Evolutionary conservation across 805 yeast genomes (phyloP).

Genomic region (Saturnispora halmiae): DNA sequence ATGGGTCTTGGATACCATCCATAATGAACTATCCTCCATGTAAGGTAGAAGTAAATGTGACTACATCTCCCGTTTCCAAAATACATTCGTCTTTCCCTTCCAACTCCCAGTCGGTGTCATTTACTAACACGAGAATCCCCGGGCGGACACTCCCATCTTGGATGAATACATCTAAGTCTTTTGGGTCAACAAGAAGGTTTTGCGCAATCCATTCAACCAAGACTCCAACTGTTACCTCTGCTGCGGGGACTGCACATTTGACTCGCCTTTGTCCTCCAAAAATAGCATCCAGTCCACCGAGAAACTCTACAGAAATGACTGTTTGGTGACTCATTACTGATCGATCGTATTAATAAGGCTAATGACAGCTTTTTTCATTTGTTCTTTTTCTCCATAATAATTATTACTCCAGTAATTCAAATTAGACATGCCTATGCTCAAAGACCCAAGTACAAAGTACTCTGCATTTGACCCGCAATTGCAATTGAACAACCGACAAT

Average conservation of each 20-base stretch:
- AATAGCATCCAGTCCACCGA: slow-evolving; percentile 80
- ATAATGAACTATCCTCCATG: slow-evolving; percentile 79
- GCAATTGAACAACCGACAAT: slow-evolving; percentile 52
- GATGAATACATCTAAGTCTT: slow-evolving; percentile 64
- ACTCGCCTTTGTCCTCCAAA: slow-evolving; percentile 52
- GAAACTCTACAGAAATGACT: slow-evolving; percentile 34
- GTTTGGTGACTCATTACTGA: slow-evolving; percentile 11
- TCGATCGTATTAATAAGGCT: background rate
- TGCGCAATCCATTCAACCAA: slow-evolving; percentile 47
- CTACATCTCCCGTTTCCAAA: slow-evolving; percentile 65
- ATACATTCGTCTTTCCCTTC: slow-evolving; percentile 80
- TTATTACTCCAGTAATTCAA: background rate
- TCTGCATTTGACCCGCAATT: slow-evolving; percentile 42
- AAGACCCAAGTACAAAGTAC: slow-evolving; percentile 59
- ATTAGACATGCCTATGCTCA: slow-evolving; percentile 30
- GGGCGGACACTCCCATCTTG: slow-evolving; percentile 82
- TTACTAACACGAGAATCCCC: slow-evolving; percentile 83
- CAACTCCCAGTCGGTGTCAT: slow-evolving; percentile 95
- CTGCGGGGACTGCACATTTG: slow-evolving; percentile 32
- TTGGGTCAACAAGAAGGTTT: slow-evolving; percentile 48
- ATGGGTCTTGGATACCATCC: slow-evolving; percentile 32
- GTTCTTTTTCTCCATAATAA: background rate
- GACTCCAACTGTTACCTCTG: slow-evolving; percentile 35
- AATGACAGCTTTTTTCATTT: background rate
- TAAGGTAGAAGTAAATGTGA: slow-evolving; percentile 84